Percentiles rank a stretch among this genome's conserved stretches.
Conservation (phyloP, 768 basidiomycete species). For the Erythrobasidium yunnanense region DNA sequence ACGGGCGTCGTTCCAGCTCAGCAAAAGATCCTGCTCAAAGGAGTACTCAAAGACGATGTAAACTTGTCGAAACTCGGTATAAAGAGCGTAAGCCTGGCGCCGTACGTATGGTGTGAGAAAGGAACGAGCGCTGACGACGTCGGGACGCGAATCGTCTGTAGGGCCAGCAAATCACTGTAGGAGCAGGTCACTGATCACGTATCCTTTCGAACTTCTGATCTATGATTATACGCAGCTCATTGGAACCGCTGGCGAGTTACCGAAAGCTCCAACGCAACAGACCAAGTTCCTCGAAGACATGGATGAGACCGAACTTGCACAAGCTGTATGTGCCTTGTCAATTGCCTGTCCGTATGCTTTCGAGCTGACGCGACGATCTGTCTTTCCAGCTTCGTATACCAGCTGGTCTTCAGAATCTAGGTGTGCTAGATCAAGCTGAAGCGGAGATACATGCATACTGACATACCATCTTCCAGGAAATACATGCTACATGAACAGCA, state of each 20-base stretch:
- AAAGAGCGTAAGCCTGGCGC: slow-evolving; percentile 54
- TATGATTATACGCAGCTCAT: slow-evolving; percentile 48
- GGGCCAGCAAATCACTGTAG: slow-evolving; percentile 75
- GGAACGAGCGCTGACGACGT: background rate
- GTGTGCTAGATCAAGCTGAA: slow-evolving; percentile 8
- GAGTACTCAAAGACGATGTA: slow-evolving; percentile 51
- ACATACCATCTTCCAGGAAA: slow-evolving; percentile 57
- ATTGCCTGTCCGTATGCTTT: too few relatives aligned
- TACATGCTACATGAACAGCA: slow-evolving; percentile 96
- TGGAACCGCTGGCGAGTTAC: slow-evolving; percentile 82
- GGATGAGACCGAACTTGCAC: slow-evolving; percentile 67
- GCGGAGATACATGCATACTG: background rate
- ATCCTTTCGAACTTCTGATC: background rate
- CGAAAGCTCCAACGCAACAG: slow-evolving; percentile 69
- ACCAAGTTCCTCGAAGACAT: slow-evolving; percentile 85
- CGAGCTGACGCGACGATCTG: too few relatives aligned
- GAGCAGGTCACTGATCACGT: background rate
- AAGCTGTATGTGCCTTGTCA: slow-evolving; percentile 70
- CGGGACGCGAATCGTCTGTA: slow-evolving; percentile 37
- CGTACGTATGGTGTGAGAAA: background rate
- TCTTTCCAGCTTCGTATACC: slow-evolving; percentile 71
- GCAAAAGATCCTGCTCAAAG: slow-evolving; percentile 94
- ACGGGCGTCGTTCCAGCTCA: slow-evolving; percentile 52
- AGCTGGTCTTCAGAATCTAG: slow-evolving; percentile 61
- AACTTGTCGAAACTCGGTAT: slow-evolving; percentile 72